Conservation (phyloP, 2,329 filamentous ascomycete species). For the Epichloe uncinata region DNA sequence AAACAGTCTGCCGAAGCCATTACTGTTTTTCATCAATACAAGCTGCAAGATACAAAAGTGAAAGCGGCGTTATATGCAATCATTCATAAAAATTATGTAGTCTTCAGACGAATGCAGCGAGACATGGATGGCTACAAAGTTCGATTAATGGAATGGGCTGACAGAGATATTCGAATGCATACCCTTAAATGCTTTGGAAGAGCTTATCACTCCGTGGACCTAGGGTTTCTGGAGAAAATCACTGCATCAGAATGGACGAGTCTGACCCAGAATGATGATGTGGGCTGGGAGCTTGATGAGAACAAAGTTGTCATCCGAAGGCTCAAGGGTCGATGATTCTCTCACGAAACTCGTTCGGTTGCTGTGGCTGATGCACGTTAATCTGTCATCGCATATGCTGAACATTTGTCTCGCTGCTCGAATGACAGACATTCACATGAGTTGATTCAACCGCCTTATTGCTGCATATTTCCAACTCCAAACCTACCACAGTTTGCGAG, state of each 20-base stretch:
- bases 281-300: constrained; percentile 74
- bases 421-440: too few species aligned
- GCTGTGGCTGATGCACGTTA: neutral
- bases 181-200: constrained; percentile 77
- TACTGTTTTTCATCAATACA: constrained; percentile 46
- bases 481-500: too few species aligned
- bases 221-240: constrained; percentile 53
- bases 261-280: constrained; percentile 52
- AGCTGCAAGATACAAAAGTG: constrained; percentile 53
- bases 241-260: constrained; percentile 60
- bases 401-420: too few species aligned
- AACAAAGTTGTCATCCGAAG: constrained; percentile 63
- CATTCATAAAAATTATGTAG: constrained; percentile 68
- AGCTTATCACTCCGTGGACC: constrained; percentile 63
- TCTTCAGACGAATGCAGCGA: constrained; percentile 58
- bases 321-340: constrained; percentile 27
- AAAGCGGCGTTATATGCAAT: constrained; percentile 56
- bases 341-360: constrained; percentile 5
- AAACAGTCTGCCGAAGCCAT: constrained; percentile 63
- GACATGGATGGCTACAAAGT: constrained; percentile 70
- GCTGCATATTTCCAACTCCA: too few species aligned
- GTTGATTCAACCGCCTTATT: too few species aligned
- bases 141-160: constrained; percentile 69
- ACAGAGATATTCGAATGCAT: constrained; percentile 58
- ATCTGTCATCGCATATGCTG: too few species aligned